A percentile compares a stretch with the other conserved stretches of the same genome.
phyloP scores from a whole-genome alignment of 139 green algal species.

The Closterium sp. region DNA sequence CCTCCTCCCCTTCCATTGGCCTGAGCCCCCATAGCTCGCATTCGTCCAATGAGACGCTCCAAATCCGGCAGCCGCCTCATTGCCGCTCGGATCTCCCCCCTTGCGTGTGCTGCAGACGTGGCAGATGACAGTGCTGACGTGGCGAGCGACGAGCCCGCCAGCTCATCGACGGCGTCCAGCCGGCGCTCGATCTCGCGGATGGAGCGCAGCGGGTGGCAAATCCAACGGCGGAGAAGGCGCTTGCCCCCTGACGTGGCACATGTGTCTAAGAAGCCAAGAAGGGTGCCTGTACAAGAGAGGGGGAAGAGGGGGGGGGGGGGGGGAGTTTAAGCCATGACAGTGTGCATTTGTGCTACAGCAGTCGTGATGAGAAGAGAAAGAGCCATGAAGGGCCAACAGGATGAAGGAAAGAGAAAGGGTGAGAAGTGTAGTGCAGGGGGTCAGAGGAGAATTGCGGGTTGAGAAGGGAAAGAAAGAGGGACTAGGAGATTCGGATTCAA shows the following conservation, averaged over 20 bases:
- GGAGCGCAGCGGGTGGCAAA: constrained; percentile 76
- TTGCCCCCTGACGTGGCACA: constrained; percentile 81
- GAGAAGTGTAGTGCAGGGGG: too few species aligned
- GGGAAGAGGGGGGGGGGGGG: not conserved
- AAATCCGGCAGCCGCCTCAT: constrained; percentile 73
- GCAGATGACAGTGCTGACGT: not conserved
- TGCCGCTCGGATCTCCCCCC: constrained; percentile 54
- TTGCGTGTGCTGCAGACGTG: not conserved
- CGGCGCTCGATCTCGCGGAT: constrained; percentile 68
- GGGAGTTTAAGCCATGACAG: too few species aligned
- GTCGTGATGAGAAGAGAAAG: not conserved
- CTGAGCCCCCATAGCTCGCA: constrained; percentile 50
- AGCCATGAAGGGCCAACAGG: not conserved
- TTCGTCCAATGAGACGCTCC: constrained; percentile 77
- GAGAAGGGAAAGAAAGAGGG: not conserved
- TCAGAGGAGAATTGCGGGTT: too few species aligned
- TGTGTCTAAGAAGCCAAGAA: constrained; percentile 82
- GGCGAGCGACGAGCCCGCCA: constrained; percentile 53
- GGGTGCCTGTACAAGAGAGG: constrained; percentile 61
- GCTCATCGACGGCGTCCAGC: constrained; percentile 52
- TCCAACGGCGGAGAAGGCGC: constrained; percentile 82
- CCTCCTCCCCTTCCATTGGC: not conserved
- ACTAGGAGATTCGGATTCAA: not conserved
- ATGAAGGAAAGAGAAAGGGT: too few species aligned
- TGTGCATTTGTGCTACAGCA: too few species aligned